Evolutionary conservation across 768 basidiomycete genomes (phyloP), one percentile per base, ranked within the genome.

Genomic region (Psilocybe cubensis): DNA sequence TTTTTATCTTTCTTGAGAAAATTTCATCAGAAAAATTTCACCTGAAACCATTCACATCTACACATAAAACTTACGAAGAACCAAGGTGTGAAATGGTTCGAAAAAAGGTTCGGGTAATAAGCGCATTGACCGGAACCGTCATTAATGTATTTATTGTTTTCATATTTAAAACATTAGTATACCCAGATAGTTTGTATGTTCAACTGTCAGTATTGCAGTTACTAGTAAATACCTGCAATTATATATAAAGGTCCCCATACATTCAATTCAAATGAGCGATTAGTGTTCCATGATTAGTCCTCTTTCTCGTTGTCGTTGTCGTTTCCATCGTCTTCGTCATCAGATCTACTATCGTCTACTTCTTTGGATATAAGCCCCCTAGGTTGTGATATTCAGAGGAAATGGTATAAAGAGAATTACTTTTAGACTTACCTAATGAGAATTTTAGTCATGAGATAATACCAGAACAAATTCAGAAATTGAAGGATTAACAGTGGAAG

Each of bases 391-490:
- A 14, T 48, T 3, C 45, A 70, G 27, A 66, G 54, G 62, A 40
- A 25, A 41, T 35, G n/a, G 18, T 58, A 38, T 18, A 50, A 18
- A 58, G n/a, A 31, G 41, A 3, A 24, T 54, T 33, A 33, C 31
- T 14, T 17, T 23, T 25, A 14, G n/a, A 76, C 86, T 42, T 60
- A 94, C 92, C 90, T 81, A 47, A 81, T 71, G 14, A 89, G 77
- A 50, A 96, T 89, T 52, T 93, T 86, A 69, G 83, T 72, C 70
- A 98, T 94, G 24, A 94, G 78, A 73, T 79, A 86, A 71, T 92
- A 96, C 96, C 96, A 98, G 79, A 97, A 97, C 23, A 96, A 57
- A 68, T 98, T 98, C 64, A 99, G 79, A 38, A 84, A 63, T 69
- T 95, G 93, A 14, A 99, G 79, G 0, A 93, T 74, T 5, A 85